phyloP scores from a whole-genome alignment of 2,329 filamentous ascomycete species.

The Botrytis paeoniae region DNA sequence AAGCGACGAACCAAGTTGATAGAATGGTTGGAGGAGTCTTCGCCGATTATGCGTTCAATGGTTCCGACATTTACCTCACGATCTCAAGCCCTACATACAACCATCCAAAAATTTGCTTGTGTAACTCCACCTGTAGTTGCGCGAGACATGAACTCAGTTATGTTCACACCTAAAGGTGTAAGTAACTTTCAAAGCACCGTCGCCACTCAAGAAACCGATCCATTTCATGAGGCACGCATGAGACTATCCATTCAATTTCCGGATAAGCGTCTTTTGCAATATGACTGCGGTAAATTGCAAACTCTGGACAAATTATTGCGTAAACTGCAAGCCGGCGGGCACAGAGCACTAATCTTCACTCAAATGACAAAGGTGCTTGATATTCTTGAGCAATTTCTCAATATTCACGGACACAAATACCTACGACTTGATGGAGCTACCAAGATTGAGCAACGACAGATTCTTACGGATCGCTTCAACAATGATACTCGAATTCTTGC shows the following conservation, averaged over 20 bases:
- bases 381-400: conserved; percentile 94
- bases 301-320: conserved; percentile 82
- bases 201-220: conserved; percentile 64
- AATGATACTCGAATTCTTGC: conserved; percentile 87
- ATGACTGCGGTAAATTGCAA: conserved; percentile 96
- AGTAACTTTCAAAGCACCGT: conserved; percentile 56
- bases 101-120: conserved; percentile 84
- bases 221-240: conserved; percentile 92
- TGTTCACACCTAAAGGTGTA: conserved; percentile 60
- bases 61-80: conserved; percentile 74
- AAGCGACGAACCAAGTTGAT: conserved; percentile 60
- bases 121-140: conserved; percentile 87
- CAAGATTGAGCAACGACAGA: conserved; percentile 91
- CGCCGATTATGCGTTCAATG: conserved; percentile 60
- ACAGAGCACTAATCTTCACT: conserved; percentile 95
- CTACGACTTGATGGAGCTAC: conserved; percentile 94
- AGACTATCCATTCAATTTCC: conserved; percentile 94
- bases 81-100: conserved; percentile 67
- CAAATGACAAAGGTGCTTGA: conserved; percentile 99
- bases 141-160: conserved; percentile 66
- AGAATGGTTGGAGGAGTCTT: conserved; percentile 73
- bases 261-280: conserved; percentile 92
- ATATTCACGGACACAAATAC: conserved; percentile 97
- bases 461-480: conserved; percentile 95
- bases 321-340: conserved; percentile 81